Base-by-base conservation (phyloP, 805 yeast species). In the Wickerhamiella sorbophila region DNA sequence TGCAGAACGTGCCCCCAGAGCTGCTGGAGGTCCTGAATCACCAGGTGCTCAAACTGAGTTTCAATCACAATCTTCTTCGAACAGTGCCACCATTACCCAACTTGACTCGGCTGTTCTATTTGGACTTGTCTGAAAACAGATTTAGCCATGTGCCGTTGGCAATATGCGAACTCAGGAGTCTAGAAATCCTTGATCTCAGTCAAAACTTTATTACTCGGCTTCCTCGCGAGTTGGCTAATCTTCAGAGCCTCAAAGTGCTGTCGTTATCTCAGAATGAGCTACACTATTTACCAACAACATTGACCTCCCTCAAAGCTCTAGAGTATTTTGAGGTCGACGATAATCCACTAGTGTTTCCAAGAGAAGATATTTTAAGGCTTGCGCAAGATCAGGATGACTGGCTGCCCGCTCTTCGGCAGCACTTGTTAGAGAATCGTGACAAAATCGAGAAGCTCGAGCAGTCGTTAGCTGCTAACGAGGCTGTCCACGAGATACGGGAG, bases 181-280 rank as follows among this genome's bases (percentile, higher is more conserved):
- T 82, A 42, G 87, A 79, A 51, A 75, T 76, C 40, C 58, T 82
- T 33, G 88, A 82, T 57, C 56, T 81, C 17, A 75, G 85, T 17
- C 59, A 64, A 31, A 82, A 82, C 54, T 57, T 55, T 20, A 59
- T 82, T 22, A 54, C 57, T n/a, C 48, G 52, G 3, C 57, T 82
- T 14, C 79, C 83, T 1, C 45, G 55, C 3, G 65, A 64, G 1
- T 45, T 72, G 17, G 55, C 61, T 0, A 49, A 52, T 10, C 60
- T 80, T 6, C 33, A 42, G 14, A 58, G 60, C 36, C 49, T 61
- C 16, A 71, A 70, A 50, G 75, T 75, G 2, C 58, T 82, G n/a
- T 74, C 79, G 16, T 59, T 82, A 39, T 73, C 72, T 47, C 67
- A 71, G 43, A 82, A 82, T 57, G 61, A 61, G 26, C 64, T 82